These are phyloP conservation scores for Lathyrus oleraceus DNA, from an alignment of 306 rosid species.

Conservation along the genomic window DNA sequence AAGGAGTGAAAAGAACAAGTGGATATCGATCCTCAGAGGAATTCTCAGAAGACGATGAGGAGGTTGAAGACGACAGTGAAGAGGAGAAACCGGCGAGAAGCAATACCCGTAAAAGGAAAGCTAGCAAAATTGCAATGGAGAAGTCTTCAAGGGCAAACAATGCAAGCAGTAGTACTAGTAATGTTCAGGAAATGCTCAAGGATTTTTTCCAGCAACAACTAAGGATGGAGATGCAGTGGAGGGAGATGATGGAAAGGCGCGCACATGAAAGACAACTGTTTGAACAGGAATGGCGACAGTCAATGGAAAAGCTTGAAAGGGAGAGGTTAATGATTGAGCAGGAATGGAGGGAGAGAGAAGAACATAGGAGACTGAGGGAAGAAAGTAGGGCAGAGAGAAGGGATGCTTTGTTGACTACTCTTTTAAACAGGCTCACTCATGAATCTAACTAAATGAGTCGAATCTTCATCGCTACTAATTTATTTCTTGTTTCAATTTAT, in stretches of 20 bases:
- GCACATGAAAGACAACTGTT: slow-evolving; percentile 59
- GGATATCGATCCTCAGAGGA: slow-evolving; percentile 66
- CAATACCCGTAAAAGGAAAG: slow-evolving; percentile 64
- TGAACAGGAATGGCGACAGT: slow-evolving; percentile 82
- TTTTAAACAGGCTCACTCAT: slow-evolving; percentile 66
- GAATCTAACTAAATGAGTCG: slow-evolving; percentile 45
- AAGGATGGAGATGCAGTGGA: slow-evolving; percentile 87
- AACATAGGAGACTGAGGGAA: slow-evolving; percentile 75
- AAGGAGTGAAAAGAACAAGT: slow-evolving; percentile 53
- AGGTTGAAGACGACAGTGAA: slow-evolving; percentile 51
- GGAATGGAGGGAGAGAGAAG: slow-evolving; percentile 93
- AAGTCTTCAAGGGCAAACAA: slow-evolving; percentile 49
- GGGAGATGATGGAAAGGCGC: slow-evolving; percentile 72
- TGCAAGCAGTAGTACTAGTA: slow-evolving; percentile 34
- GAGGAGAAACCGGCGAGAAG: slow-evolving; percentile 60
- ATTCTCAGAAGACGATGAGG: slow-evolving; percentile 64
- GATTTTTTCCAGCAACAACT: slow-evolving; percentile 71
- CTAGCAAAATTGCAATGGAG: slow-evolving; percentile 35
- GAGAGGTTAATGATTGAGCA: slow-evolving; percentile 74
- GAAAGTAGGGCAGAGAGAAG: slow-evolving; percentile 77
- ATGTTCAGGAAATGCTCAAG: slow-evolving; percentile 61
- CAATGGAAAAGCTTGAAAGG: slow-evolving; percentile 77
- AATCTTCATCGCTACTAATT: slow-evolving; percentile 24
- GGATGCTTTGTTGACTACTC: slow-evolving; percentile 74
- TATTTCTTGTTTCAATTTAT: slow-evolving; percentile 35